Base-by-base conservation (phyloP, 495 filamentous ascomycete species). In the Aspergillus carlsbadensis region DNA sequence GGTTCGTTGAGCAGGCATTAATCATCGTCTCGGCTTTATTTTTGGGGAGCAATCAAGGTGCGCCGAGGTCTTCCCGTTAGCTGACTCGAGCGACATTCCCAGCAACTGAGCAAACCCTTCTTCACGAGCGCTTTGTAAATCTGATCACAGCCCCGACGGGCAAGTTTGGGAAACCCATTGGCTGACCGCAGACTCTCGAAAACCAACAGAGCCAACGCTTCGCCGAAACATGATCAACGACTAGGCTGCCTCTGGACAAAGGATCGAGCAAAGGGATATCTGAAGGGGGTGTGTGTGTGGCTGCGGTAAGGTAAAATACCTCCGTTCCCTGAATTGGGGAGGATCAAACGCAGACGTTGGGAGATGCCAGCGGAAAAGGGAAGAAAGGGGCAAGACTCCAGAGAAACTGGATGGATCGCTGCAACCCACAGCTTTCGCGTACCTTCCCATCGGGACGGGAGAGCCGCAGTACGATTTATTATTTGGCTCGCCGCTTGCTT, bases 361-460 rank as follows among this genome's bases (percentile, higher is more conserved):
- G 31, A 15, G 20, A 48, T 18, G 47, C 31, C 24, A 59, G 50
- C 24, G 20, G 56, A 61, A 67, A 62, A 59, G 26, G 55, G 62
- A 67, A 68, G 57, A 64, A 67, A 65, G 60, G 47, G 58, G 63
- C 65, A 65, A 52, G 59, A n/a, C n/a, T n/a, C n/a, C n/a, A n/a
- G n/a, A 64, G 58, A 49, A 58, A 40, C 56, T 45, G 63, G 61
- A 63, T 39, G 56, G 52, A 59, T 59, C 53, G 50, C 46, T 48
- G 22, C 53, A 45, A 61, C 37, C 53, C 56, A 59, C 59, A 54
- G 52, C 54, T 55, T 47, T 62, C 60, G 50, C 59, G 62, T 67
- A 61, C 68, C 67, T 70, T 60, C 64, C 63, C 65, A 62, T 64
- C 65, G 69, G 65, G 61, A 67, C 66, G 69, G 71, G 68, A 70